phyloP scores from a whole-genome alignment of 495 filamentous ascomycete species.

The Talaromyces nanjingensis region DNA sequence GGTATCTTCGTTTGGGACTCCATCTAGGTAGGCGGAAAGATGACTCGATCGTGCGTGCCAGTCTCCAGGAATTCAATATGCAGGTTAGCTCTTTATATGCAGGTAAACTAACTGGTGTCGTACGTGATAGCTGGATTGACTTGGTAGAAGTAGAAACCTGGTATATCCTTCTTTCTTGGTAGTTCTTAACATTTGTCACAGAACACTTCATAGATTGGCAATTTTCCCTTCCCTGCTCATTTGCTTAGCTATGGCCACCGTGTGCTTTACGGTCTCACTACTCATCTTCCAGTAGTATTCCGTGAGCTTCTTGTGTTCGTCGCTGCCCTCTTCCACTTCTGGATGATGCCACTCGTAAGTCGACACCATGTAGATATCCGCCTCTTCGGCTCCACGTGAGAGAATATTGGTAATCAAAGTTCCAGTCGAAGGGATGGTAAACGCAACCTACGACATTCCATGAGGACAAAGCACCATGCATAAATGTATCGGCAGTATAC shows the following conservation, averaged over 20 bases:
- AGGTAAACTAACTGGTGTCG: no score
- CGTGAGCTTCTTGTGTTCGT: slow-evolving; percentile 1
- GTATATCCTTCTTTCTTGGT: no score
- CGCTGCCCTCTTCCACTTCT: neutral
- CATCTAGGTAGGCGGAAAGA: no score
- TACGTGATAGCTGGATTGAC: no score
- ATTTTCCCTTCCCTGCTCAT: neutral
- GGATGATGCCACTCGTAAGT: slow-evolving; percentile 6
- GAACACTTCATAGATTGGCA: neutral
- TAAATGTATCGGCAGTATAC: neutral
- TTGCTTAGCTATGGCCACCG: neutral
- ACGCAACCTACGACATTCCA: neutral
- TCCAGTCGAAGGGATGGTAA: slow-evolving; percentile 1
- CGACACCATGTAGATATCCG: slow-evolving; percentile 1
- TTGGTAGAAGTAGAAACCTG: no score
- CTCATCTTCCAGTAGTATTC: neutral
- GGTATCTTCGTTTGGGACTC: no score
- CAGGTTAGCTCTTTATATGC: no score
- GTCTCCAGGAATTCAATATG: no score
- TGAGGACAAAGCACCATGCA: neutral
- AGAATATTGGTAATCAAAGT: slow-evolving; percentile 1
- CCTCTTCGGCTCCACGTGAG: neutral
- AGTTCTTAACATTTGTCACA: no score
- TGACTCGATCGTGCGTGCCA: no score
- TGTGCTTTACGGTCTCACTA: slow-evolving; percentile 1